These are phyloP conservation scores for Camellia oleifera DNA, from an alignment of 179 eudicot genomes.

Conservation along the genomic window DNA sequence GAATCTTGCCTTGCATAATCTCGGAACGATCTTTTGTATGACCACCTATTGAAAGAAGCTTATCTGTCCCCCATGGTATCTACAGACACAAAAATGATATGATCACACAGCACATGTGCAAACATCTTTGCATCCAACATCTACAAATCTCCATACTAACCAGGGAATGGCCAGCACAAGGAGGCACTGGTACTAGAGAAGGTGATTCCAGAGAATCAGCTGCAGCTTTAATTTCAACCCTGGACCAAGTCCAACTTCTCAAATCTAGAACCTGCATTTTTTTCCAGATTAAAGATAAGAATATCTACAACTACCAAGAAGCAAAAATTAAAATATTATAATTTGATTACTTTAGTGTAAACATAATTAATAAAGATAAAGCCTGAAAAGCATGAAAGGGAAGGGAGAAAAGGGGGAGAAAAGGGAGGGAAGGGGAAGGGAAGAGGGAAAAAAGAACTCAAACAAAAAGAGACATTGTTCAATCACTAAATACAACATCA, in stretches of 20 bases:
- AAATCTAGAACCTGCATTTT: slow-evolving; percentile 71
- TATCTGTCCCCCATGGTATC: slow-evolving; percentile 89
- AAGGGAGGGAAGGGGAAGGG: not conserved
- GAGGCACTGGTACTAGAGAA: slow-evolving; percentile 45
- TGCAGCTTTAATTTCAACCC: slow-evolving; percentile 64
- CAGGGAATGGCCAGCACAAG: slow-evolving; percentile 95
- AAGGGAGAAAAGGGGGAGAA: not conserved
- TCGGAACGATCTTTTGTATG: slow-evolving; percentile 89
- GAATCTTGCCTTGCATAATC: slow-evolving; percentile 61
- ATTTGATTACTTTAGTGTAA: not conserved
- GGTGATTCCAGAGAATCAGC: slow-evolving; percentile 46
- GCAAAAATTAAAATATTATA: not conserved
- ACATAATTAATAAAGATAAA: not conserved
- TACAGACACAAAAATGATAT: slow-evolving; percentile 27
- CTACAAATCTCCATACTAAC: slow-evolving; percentile 46
- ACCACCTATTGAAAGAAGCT: slow-evolving; percentile 91
- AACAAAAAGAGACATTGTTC: not conserved
- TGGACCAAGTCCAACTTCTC: slow-evolving; percentile 94
- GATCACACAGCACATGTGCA: not conserved
- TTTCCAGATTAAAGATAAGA: slow-evolving; percentile 8
- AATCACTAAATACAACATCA: not conserved
- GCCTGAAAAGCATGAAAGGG: not conserved
- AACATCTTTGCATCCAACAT: slow-evolving; percentile 2
- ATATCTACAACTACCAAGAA: slow-evolving; percentile 14
- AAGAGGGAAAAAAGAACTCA: not conserved